Evolutionary conservation across 2,329 filamentous ascomycete species (phyloP).

Genomic region (Colletotrichum simmondsii): DNA sequence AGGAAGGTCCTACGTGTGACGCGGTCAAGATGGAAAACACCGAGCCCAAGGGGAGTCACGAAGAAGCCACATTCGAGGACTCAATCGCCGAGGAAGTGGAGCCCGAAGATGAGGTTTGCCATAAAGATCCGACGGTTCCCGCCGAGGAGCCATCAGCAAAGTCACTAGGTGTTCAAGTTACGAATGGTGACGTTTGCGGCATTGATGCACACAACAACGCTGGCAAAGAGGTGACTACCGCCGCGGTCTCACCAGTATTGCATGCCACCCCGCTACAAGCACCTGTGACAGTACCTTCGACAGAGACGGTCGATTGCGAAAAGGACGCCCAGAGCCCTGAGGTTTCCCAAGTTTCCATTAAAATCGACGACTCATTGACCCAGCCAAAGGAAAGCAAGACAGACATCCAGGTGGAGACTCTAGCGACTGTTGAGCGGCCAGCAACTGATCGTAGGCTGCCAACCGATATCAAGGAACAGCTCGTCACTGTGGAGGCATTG

Average conservation of each 20-base stretch:
- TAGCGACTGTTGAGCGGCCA: background rate
- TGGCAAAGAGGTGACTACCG: background rate
- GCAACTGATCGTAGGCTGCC: too few relatives aligned
- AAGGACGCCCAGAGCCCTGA: background rate
- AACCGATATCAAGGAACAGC: slow-evolving; percentile 18
- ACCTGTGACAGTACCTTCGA: background rate
- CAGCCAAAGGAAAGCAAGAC: background rate
- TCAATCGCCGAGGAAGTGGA: background rate
- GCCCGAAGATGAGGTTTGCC: background rate
- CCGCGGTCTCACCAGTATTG: background rate
- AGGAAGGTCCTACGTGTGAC: background rate
- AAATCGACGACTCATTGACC: background rate
- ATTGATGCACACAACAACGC: background rate
- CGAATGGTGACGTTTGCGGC: background rate
- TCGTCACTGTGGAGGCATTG: slow-evolving; percentile 8
- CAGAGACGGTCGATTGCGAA: background rate
- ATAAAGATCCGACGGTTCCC: background rate
- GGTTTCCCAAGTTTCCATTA: background rate
- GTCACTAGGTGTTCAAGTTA: background rate
- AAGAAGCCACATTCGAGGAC: background rate
- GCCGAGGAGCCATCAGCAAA: background rate
- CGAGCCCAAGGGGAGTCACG: background rate
- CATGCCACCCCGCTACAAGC: background rate
- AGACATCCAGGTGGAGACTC: background rate
- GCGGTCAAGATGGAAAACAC: background rate